Base-by-base conservation (phyloP, 2,329 filamentous ascomycete species). In the Fusarium sp. region DNA sequence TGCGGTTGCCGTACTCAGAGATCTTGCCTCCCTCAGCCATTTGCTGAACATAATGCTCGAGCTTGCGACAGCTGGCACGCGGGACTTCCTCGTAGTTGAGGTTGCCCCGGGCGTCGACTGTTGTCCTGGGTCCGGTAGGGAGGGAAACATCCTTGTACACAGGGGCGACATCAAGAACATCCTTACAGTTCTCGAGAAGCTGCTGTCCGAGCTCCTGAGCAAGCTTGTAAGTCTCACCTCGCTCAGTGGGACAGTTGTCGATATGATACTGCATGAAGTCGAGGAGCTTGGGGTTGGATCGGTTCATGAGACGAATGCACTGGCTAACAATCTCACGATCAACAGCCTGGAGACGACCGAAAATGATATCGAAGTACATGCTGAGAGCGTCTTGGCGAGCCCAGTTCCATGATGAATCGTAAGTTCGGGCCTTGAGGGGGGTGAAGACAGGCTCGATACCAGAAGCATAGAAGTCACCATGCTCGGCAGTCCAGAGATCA, bases 201-300 rank as follows among this genome's bases (percentile, higher is more conserved):
- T 97, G 94, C 80, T 94, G 89, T 41, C 94, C 96, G 31, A 99
- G 92, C 83, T 96, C 92, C 86, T 99, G 98, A 48, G 96, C 96
- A n/a, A 99, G 91, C 85, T 96, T 90, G 85, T 99, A 99, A 3
- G 96, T 99, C 86, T 99, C 96, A 67, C 96, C 96, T 57, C 96
- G 93, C 81, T 99, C 95, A 0, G 95, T 95, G 2, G 96, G 96
- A 86, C 96, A 98, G 86, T 98, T 96, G 80, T 99, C 96, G 80
- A 99, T 99, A 85, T 99, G 96, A 79, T 99, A 98, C 82, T 99
- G 96, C 96, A 99, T 99, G 84, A 98, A 99, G 78, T 99, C 96
- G 66, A 99, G 90, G 3, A 99, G 90, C 41, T 94, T 93, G 6
- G 96, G 96, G 82, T 98, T 99, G 39, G 96, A 98, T 72, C 96